Conservation (phyloP, 2,329 filamentous ascomycete genomes). For the Ophioceras dolichostomum region DNA sequence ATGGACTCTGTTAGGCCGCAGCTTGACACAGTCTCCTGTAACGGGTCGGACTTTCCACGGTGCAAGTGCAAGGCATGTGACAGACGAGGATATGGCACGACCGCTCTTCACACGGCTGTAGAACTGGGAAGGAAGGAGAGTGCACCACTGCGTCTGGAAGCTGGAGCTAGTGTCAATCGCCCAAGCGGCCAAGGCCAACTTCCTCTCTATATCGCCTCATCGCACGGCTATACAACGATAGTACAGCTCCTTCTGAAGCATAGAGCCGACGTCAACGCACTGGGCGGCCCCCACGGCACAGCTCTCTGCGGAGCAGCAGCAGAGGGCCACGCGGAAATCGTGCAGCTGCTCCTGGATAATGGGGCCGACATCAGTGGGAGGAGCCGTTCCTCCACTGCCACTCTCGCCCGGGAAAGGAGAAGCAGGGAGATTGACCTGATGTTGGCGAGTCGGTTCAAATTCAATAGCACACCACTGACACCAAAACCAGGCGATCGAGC, state of each 20-base stretch:
- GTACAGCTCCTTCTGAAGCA: not conserved
- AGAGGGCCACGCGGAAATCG: not conserved
- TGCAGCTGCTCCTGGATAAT: not conserved
- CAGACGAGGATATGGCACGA: too few relatives aligned
- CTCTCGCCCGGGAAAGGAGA: not conserved
- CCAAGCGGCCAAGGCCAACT: not conserved
- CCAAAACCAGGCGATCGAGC: not conserved
- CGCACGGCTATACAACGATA: not conserved
- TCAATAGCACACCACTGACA: too few relatives aligned
- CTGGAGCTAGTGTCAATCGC: not conserved
- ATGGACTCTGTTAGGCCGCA: too few relatives aligned
- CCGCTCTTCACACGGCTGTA: too few relatives aligned
- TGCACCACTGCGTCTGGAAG: too few relatives aligned
- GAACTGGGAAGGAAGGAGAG: too few relatives aligned
- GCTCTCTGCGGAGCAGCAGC: not conserved
- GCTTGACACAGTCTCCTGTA: too few relatives aligned
- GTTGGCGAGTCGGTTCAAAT: not conserved
- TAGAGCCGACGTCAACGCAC: constrained; percentile 1
- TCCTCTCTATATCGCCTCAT: not conserved
- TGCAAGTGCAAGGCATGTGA: too few relatives aligned
- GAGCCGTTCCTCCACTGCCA: not conserved
- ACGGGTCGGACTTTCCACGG: too few relatives aligned
- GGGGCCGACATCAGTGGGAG: not conserved
- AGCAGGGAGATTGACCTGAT: not conserved
- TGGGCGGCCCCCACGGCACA: not conserved